Evolutionary conservation across 208 protist species (phyloP), one percentile per base, ranked within the genome.

Genomic region (Crithidia thermophila): DNA sequence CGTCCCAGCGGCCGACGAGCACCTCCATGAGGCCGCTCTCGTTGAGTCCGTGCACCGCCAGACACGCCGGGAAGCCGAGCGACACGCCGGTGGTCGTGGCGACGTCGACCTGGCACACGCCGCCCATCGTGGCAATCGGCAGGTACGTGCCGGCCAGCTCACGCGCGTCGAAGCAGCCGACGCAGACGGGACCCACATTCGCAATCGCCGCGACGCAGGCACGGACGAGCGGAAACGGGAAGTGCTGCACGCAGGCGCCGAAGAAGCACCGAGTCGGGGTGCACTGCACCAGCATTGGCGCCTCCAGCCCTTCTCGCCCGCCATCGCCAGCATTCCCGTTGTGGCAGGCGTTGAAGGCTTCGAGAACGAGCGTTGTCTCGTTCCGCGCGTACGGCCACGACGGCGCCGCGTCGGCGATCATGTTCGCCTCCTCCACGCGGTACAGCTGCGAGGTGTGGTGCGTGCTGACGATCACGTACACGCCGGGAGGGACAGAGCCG

Each of bases 221-320:
- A 33, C 58, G 59, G 3, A 72, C 53, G 13, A 66, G 30, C 43
- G 47, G 33, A 0, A 37, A 46, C 21, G 79, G 59, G 18, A 72
- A 31, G 13, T 18, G 16, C 16, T 69, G 43, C 42, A 47, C 34
- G 6, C 39, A 30, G 27, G 49, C 2, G 31, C 55, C 65, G 7
- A 72, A 55, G 8, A 25, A 34, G 34, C 57, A 67, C 16, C 47
- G 61, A 3, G 51, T 61, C 20, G 66, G 23, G 18, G 73, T 74
- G 61, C 73, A 79, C 67, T 79, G 73, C 43, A 70, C 66, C 1
- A 74, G 20, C 37, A 42, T 45, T 16, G 59, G n/a, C n/a, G n/a
- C n/a, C n/a, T n/a, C n/a, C n/a, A n/a, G n/a, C 30, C 52, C 14
- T 27, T 6, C 14, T 7, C 27, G 21, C 14, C 13, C 27, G 21